A percentile compares a stretch with the other conserved stretches of the same genome.
Evolutionary conservation across 805 yeast genomes (phyloP).

Genomic region (Candida easanensis): DNA sequence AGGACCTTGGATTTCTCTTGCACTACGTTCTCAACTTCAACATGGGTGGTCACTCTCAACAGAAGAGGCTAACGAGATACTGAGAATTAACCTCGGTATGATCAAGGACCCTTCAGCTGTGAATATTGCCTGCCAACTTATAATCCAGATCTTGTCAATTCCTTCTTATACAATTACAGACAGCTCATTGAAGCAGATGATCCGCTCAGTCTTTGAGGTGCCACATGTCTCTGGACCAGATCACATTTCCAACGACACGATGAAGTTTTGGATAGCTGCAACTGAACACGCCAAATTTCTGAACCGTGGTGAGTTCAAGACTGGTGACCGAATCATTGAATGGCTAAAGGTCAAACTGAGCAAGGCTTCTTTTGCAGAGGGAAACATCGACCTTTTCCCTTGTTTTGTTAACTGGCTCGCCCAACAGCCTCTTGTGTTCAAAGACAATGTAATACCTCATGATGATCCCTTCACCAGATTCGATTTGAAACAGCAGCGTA

Average conservation of each 20-base stretch:
- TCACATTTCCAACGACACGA: constrained; percentile 41
- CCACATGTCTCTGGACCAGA: constrained; percentile 64
- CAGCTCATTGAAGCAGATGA: constrained; percentile 39
- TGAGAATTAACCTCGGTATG: constrained; percentile 34
- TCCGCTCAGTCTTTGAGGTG: constrained; percentile 49
- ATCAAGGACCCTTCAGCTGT: constrained; percentile 26
- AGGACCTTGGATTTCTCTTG: constrained; percentile 21
- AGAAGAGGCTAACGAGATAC: constrained; percentile 21
- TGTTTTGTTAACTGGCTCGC: constrained; percentile 45
- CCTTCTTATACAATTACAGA: constrained; percentile 30
- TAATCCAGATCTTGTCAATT: constrained; percentile 19
- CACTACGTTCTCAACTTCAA: constrained; percentile 16
- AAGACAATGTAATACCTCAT: neutral
- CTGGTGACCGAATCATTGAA: constrained; percentile 35
- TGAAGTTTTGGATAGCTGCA: constrained; percentile 52
- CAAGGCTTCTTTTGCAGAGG: neutral
- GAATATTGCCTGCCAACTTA: constrained; percentile 25
- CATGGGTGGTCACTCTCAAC: constrained; percentile 19
- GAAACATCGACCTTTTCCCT: constrained; percentile 24
- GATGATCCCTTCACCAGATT: constrained; percentile 14
- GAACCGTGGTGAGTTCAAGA: constrained; percentile 29
- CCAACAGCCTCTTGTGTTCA: constrained; percentile 19
- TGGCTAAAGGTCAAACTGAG: constrained; percentile 47
- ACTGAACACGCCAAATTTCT: constrained; percentile 35
- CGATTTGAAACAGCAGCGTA: constrained; percentile 8